Evolutionary conservation across 1,139 yeast species (phyloP).

Genomic region (Saccharomyces hybrid): DNA sequence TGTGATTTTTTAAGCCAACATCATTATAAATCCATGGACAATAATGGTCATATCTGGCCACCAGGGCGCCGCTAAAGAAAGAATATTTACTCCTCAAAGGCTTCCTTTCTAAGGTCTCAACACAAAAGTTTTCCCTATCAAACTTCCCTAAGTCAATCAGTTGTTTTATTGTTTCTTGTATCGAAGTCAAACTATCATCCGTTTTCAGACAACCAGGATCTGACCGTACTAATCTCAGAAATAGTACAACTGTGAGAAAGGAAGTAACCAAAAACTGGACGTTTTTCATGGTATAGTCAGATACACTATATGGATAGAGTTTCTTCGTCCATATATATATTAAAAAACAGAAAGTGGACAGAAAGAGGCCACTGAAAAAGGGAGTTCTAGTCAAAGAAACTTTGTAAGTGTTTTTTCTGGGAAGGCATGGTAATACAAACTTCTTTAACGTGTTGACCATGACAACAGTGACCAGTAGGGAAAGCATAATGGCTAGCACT

Average conservation of each 20-base stretch:
- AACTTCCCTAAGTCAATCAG: constrained; percentile 54
- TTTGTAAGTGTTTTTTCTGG: not conserved
- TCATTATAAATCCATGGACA: constrained; percentile 94
- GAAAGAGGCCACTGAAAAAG: not conserved
- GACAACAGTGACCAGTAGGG: not conserved
- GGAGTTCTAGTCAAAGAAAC: not conserved
- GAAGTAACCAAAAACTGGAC: not conserved
- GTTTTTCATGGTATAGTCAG: constrained; percentile 3
- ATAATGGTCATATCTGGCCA: constrained; percentile 82
- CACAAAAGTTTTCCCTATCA: constrained; percentile 70
- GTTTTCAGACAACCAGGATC: constrained; percentile 76
- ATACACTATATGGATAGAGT: not conserved
- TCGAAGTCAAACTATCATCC: constrained; percentile 41
- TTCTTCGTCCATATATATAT: constrained; percentile 1
- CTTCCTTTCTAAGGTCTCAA: constrained; percentile 61
- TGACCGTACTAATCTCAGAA: constrained; percentile 55
- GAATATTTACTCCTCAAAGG: constrained; percentile 81
- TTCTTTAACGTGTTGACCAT: not conserved
- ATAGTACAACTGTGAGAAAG: constrained; percentile 29
- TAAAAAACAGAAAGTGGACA: not conserved
- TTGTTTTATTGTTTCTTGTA: constrained; percentile 47
- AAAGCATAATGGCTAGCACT: constrained; percentile 18
- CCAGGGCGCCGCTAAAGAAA: constrained; percentile 44
- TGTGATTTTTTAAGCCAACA: constrained; percentile 81
- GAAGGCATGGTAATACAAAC: not conserved